Conservation (phyloP, 805 yeast species). For the Candida succiphila region DNA sequence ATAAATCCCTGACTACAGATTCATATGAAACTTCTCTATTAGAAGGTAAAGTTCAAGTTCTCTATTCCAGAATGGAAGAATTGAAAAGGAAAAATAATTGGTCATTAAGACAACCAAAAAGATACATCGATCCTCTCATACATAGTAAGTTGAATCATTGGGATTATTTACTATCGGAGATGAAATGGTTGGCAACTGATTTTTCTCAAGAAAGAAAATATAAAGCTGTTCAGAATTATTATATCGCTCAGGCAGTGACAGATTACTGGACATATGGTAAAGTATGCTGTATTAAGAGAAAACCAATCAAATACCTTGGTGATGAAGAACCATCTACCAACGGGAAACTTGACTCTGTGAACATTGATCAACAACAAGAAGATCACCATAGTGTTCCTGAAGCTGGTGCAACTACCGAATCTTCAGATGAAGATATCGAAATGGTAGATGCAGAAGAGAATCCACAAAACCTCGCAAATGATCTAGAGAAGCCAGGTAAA, state of each 20-base stretch:
- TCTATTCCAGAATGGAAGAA: slow-evolving; percentile 87
- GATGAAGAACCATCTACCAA: slow-evolving; percentile 1
- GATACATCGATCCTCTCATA: slow-evolving; percentile 56
- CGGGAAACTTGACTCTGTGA: neutral
- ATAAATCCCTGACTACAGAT: slow-evolving; percentile 78
- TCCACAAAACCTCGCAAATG: no score
- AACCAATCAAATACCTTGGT: slow-evolving; percentile 26
- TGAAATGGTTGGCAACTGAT: slow-evolving; percentile 76
- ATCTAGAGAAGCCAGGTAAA: no score
- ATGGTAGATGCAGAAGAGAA: neutral
- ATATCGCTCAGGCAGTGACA: slow-evolving; percentile 59
- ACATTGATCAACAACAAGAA: neutral
- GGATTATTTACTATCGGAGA: slow-evolving; percentile 68
- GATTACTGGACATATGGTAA: slow-evolving; percentile 78
- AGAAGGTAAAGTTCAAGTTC: slow-evolving; percentile 86
- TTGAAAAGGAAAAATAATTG: slow-evolving; percentile 79
- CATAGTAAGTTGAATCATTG: slow-evolving; percentile 37
- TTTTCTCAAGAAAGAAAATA: slow-evolving; percentile 60
- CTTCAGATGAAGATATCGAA: neutral
- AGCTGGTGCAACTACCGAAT: neutral
- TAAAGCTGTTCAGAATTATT: slow-evolving; percentile 60
- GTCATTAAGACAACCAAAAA: slow-evolving; percentile 81
- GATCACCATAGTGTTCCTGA: neutral
- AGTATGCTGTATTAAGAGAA: slow-evolving; percentile 56
- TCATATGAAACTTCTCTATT: slow-evolving; percentile 75